Percentiles rank a stretch among this genome's conserved stretches.
phyloP scores from a whole-genome alignment of 1,284 basidiomycete genomes.

The Wolfiporia cocos region DNA sequence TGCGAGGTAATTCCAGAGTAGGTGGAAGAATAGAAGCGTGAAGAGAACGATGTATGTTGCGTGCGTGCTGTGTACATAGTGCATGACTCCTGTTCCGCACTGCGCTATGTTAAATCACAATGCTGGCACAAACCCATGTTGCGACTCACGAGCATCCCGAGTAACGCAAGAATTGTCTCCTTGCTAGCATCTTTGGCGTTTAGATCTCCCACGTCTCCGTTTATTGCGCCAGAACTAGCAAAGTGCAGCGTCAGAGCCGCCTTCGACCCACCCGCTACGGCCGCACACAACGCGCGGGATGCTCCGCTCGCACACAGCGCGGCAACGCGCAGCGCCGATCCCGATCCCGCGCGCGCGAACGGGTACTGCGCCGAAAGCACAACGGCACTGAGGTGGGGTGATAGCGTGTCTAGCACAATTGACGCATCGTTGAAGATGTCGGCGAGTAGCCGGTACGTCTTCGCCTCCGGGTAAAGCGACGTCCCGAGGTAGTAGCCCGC shows the following conservation, averaged over 20 bases:
- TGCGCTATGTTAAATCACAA: conserved; percentile 18
- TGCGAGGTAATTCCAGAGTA: conserved; percentile 53
- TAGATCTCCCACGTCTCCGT: conserved; percentile 61
- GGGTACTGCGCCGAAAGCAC: conserved; percentile 13
- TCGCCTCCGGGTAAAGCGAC: conserved; percentile 61
- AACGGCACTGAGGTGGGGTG: conserved; percentile 38
- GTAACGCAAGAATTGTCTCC: conserved; percentile 59
- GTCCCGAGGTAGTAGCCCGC: conserved; percentile 58
- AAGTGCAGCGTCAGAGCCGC: conserved; percentile 65
- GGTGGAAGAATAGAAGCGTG: conserved; percentile 44
- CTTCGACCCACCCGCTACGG: conserved; percentile 61
- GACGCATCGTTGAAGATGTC: conserved; percentile 60
- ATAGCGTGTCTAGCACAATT: conserved; percentile 52
- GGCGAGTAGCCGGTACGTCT: conserved; percentile 65
- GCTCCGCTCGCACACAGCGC: conserved; percentile 52
- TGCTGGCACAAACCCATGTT: neutral
- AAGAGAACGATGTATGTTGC: conserved; percentile 47
- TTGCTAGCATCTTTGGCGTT: conserved; percentile 69
- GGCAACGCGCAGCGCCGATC: conserved; percentile 35
- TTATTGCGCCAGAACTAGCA: conserved; percentile 35
- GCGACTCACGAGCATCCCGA: conserved; percentile 63
- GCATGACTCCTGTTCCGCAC: conserved; percentile 54
- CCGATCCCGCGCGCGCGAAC: conserved; percentile 19
- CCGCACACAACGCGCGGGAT: conserved; percentile 50
- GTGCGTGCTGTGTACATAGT: conserved; percentile 40